Conservation (phyloP, 192 early-diverging fungal genomes). For the Spinellus fusiger region DNA sequence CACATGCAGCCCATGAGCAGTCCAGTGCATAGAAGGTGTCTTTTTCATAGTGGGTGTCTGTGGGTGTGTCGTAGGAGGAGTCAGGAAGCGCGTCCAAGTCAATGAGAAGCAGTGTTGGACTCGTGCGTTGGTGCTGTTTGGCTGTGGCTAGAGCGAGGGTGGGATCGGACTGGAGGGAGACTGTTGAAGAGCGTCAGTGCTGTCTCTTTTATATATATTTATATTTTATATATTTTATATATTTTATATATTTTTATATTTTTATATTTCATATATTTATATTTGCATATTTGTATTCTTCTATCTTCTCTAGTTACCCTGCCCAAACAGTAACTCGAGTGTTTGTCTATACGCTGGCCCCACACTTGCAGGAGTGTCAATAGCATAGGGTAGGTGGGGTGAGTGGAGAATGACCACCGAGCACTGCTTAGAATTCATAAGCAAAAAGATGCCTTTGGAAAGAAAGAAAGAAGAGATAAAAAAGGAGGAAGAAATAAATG, state of each 20-base stretch:
- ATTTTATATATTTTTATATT: background rate
- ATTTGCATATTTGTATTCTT: background rate
- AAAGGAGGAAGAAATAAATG: no score
- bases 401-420: no score
- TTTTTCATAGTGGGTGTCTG: background rate
- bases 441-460: no score
- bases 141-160: conserved; percentile 9
- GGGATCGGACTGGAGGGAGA: conserved; percentile 7
- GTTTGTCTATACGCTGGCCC: no score
- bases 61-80: background rate
- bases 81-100: conserved; percentile 7
- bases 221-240: background rate
- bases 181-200: no score
- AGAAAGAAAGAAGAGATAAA: no score
- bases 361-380: no score
- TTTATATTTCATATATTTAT: background rate
- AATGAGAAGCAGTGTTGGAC: conserved; percentile 3
- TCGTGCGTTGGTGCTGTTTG: background rate
- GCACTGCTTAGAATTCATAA: no score
- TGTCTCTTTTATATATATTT: no score
- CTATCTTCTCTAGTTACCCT: no score
- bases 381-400: no score
- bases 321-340: no score
- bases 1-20: background rate
- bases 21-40: background rate